Base-by-base conservation (phyloP, 75 land plant genomes). In the Selaginella moellendorffii region DNA sequence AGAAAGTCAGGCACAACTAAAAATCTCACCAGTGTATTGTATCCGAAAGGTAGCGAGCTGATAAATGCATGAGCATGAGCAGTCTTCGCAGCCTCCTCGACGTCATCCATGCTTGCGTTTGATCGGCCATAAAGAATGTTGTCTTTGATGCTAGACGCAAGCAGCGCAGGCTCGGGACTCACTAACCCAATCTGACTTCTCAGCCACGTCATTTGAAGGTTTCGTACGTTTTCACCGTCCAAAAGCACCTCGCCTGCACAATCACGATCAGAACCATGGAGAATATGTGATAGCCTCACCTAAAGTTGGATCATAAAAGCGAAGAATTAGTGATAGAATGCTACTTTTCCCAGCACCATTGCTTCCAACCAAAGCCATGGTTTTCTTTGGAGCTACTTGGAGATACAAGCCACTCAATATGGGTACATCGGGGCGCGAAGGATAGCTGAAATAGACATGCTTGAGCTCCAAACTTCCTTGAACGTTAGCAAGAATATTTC, bases 31-130 rank as follows among this genome's bases (percentile, higher is more conserved):
- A 84, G 83, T 21, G 99, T 86, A 0, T 86, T 85, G 71, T 95
- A 95, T 67, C 90, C 99, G 56, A 72, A 76, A 28, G 80, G 82
- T 65, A 95, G 86, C 19, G 97, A 95, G 64, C 87, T 95, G 66
- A 95, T 90, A 67, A 90, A 95, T 64, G 97, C 84, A 70, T 95
- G 99, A 5, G 99, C 99, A 83, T 90, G 99, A 17, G 99, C 99
- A 67, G 84, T 86, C 66, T 95, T 95, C 9, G 99, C 99, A 65
- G 99, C 97, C 75, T 95, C 99, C 72, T 95, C 99, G 71, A 95
- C 80, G 61, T 86, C 92, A 74, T 95, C 99, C 36, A 70, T 36
- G 27, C 85, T 82, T 53, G 86, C 85, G 56, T 67, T 56, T 19
- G 85, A 65, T 30, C 99, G 76, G 20, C 99, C 99, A 77, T 95